Evolutionary conservation across 495 filamentous ascomycete genomes (phyloP).

Genomic region (Penicillium manginii): DNA sequence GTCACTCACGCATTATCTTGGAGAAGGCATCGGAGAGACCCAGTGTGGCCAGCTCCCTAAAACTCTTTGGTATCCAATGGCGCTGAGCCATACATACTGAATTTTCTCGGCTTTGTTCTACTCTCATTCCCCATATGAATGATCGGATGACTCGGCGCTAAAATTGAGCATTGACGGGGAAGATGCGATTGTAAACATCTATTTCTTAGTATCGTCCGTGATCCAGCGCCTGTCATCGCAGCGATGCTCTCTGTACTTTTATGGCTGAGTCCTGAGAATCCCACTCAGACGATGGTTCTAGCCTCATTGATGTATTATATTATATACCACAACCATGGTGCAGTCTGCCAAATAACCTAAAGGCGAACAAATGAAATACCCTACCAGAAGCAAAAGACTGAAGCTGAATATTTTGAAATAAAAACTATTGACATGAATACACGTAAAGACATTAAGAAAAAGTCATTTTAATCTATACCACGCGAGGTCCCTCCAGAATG

Average conservation of each 20-base stretch:
- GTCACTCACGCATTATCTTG: conserved; percentile 52
- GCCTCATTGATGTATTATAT: conserved; percentile 22
- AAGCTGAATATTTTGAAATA: conserved; percentile 8
- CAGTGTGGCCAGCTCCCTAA: conserved; percentile 45
- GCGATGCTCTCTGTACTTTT: conserved; percentile 15
- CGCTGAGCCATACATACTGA: conserved; percentile 31
- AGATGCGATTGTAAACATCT: neutral
- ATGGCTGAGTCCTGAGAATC: neutral
- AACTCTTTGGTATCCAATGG: conserved; percentile 57
- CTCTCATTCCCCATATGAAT: conserved; percentile 4
- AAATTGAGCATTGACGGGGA: neutral
- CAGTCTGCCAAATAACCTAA: neutral
- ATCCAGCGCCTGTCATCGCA: neutral
- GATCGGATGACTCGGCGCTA: neutral
- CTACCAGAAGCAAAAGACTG: neutral
- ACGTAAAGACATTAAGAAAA: conserved; percentile 22
- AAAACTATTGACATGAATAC: conserved; percentile 30
- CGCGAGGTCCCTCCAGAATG: conserved; percentile 61
- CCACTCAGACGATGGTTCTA: conserved; percentile 6
- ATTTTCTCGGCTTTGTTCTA: no score
- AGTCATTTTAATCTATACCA: conserved; percentile 28
- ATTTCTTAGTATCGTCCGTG: neutral
- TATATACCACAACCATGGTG: conserved; percentile 1
- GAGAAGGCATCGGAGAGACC: conserved; percentile 48
- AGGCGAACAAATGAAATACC: neutral